Base-by-base conservation (phyloP, 176 grass and related monocot genomes). In the Chloris gayana region DNA sequence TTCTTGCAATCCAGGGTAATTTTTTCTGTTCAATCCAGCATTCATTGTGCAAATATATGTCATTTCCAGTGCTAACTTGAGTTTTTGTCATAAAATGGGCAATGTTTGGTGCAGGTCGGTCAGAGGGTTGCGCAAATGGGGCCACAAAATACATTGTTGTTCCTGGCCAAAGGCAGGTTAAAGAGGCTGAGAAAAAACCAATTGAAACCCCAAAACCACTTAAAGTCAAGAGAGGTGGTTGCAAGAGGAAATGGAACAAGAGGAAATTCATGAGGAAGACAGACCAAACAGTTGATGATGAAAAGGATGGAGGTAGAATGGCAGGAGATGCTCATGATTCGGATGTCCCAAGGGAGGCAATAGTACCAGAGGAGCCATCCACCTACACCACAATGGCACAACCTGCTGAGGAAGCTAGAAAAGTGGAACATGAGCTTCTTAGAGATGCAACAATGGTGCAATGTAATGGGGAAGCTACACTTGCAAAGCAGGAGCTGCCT, bases 1-100 rank as follows among this genome's bases (percentile, higher is more conserved):
- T 93, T 85, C 88, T 99, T 79, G 96, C 96, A 31, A 99, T 99
- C 54, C 92, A 95, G 79, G 80, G 50, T 86, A 63, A 67, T 59
- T 38, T 62, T 51, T 46, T 57, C 29, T 50, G 67, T 64, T 22
- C 31, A 58, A 46, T 70, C 19, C 65, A 53, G 0, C 72, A 41
- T 72, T 62, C 11, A n/a, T 34, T 29, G 2, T 45, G 10, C 37
- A 72, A 73, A 35, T 83, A 67, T 29, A 27, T 69, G 9, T 45
- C 3, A 6, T 69, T 39, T 63, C 8, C 14, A 1, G 15, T 60
- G 15, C 69, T 68, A 33, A 66, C 59, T 46, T 78, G n/a, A 82
- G 44, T 11, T 45, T 45, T 21, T 11, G 13, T 85, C 18, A 73
- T 80, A 37, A 44, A 53, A 59, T 71, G 24, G 38, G 44, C 67